Base-by-base conservation (phyloP, 257 asterid genomes). In the Catharanthus roseus region DNA sequence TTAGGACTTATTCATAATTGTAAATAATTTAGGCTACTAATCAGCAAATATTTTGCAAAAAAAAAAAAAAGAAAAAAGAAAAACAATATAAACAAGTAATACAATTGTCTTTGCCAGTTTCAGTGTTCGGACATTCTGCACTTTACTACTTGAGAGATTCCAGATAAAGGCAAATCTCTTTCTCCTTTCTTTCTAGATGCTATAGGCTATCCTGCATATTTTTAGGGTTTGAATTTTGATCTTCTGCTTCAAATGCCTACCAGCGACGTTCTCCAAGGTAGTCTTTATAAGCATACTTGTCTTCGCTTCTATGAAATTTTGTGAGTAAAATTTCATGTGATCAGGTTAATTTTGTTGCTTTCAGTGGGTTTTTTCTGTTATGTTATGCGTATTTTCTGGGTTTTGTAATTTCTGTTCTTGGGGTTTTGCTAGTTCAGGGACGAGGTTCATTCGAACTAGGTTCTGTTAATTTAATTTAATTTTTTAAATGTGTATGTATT, bases 221-320 rank as follows among this genome's bases (percentile, higher is more conserved):
- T 8, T 21, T n/a, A 42, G 15, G 0, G 6, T 34, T 39, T 34
- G 19, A 33, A 62, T 19, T 8, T 21, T 34, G 26, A 3, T 34
- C 44, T 16, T 31, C 28, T 33, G 66, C 44, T 33, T 61, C 67
- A 33, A 62, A 62, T 62, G 67, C 67, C 67, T 47, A 10, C 67
- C 47, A 36, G 67, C 45, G 67, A 62, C 67, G 47, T 29, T 29
- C 34, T 34, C 28, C 47, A 62, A 62, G 67, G 67, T 62, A 62
- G 6, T 34, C 6, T 19, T 5, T 61, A 19, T 8, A 18, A 18
- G 6, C 0, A 16, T 29, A 31, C 18, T 16, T 18, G 13, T 33
- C 7, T 11, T 1, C 19, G 51, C 11, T 45, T 45, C 4, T 45
- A 45, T 45, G 23, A 49, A 49, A 19, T 49, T 18, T 49, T 18